Evolutionary conservation across 495 filamentous ascomycete genomes (phyloP), one percentile per base, ranked within the genome.

Genomic region (Tricharina praecox): DNA sequence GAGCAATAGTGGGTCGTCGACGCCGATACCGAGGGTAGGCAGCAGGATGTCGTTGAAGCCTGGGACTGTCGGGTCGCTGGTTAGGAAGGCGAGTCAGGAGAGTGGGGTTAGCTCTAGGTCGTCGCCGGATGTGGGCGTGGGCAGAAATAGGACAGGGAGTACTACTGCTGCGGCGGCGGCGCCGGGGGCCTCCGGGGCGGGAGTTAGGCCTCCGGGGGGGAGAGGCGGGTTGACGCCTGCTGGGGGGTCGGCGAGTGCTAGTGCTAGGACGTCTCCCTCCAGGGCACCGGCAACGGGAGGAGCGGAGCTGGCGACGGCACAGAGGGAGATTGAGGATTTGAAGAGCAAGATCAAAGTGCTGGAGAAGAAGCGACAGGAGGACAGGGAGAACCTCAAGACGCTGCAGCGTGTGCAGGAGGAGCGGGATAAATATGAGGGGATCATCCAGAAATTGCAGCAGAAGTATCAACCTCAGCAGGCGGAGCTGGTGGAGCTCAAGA

Each of bases 401-500:
- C 60, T 95, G 26, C 86, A 97, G 34, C 74, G 76, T 49, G 59
- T 85, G 28, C 79, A 86, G 56, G 65, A 71, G 8, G 86, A 96
- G 54, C 73, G 80, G 8, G 85, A 94, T 57, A 83, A 83, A 48
- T 92, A 85, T 49, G 82, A 93, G 58, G 66, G 65, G 1, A 87
- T 95, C 53, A 92, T 96, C 32, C 81, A 93, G 58, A 97, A 90
- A 50, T 64, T 97, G 44, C 58, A 61, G 54, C 45, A 77, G 11
- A 96, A 96, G 61, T 87, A 82, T 49, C 83, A 92, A 51, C 75
- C 82, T 0, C 85, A 87, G 49, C 80, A 85, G 53, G 75, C 82
- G 53, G 90, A 96, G 51, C 75, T 84, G 45, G 66, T 65, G 3
- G 81, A 87, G 2, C 62, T 94, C 18, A 76, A 77, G 41, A 82